Conservation (phyloP, 805 yeast genomes). For the Saccharomyces paradoxus region DNA sequence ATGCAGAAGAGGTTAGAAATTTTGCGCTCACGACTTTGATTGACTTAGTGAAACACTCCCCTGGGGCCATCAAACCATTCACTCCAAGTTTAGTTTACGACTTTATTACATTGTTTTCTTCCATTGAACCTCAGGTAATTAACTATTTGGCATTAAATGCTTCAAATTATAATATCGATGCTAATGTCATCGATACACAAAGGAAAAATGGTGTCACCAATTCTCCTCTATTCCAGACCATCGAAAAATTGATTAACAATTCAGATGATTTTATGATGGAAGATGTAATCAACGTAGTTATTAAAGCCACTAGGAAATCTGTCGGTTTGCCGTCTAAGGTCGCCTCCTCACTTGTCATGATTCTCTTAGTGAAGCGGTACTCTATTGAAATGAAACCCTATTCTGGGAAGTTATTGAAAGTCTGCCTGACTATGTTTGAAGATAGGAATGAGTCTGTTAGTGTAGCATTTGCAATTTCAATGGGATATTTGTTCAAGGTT, state of each 20-base stretch:
- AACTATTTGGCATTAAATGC: slow-evolving; percentile 85
- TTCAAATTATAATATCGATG: slow-evolving; percentile 68
- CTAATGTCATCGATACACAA: slow-evolving; percentile 67
- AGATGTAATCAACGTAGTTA: slow-evolving; percentile 42
- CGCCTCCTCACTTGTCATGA: slow-evolving; percentile 69
- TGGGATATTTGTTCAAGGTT: slow-evolving; percentile 68
- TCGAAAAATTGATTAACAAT: slow-evolving; percentile 63
- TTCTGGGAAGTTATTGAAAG: slow-evolving; percentile 55
- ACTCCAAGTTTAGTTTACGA: slow-evolving; percentile 63
- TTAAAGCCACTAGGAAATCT: slow-evolving; percentile 51
- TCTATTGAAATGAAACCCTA: slow-evolving; percentile 37
- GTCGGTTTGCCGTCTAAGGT: slow-evolving; percentile 90
- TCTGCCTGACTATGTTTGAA: slow-evolving; percentile 49
- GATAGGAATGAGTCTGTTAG: slow-evolving; percentile 70
- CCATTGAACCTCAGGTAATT: slow-evolving; percentile 83
- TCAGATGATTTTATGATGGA: slow-evolving; percentile 37
- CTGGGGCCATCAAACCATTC: slow-evolving; percentile 53
- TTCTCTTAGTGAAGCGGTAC: slow-evolving; percentile 53
- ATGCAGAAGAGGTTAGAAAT: slow-evolving; percentile 72
- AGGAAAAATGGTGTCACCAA: slow-evolving; percentile 63
- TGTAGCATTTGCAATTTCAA: slow-evolving; percentile 67
- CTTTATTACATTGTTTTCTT: slow-evolving; percentile 64
- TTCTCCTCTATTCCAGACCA: slow-evolving; percentile 85
- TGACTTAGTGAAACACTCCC: slow-evolving; percentile 58
- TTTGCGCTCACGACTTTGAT: slow-evolving; percentile 73